These are phyloP conservation scores for Sphaceloma murrayae DNA, from an alignment of 2,329 filamentous ascomycete genomes.

Conservation along the genomic window DNA sequence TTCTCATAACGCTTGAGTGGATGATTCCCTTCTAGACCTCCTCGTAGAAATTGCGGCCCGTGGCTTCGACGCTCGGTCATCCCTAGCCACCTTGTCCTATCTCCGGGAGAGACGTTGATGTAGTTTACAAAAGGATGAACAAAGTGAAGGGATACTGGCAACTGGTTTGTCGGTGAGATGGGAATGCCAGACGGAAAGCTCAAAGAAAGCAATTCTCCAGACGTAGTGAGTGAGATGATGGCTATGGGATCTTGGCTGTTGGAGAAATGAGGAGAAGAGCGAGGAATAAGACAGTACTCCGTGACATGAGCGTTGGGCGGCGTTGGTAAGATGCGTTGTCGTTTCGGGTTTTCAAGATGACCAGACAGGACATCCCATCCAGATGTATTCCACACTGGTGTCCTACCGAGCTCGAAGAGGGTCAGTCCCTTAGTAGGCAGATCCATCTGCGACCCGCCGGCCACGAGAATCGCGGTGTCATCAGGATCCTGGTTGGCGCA, in stretches of 20 bases:
- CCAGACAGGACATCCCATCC: conserved; percentile 73
- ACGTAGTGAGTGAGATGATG: conserved; percentile 66
- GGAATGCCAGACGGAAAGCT: conserved; percentile 88
- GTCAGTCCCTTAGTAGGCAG: conserved; percentile 66
- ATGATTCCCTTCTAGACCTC: conserved; percentile 63
- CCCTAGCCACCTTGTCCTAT: conserved; percentile 75
- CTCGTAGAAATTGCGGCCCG: conserved; percentile 67
- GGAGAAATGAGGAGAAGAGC: conserved; percentile 71
- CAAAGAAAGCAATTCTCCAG: conserved; percentile 79
- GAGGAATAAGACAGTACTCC: conserved; percentile 76
- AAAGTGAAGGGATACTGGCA: conserved; percentile 78
- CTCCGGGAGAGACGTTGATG: conserved; percentile 61
- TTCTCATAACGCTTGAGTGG: conserved; percentile 69
- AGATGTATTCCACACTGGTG: conserved; percentile 83
- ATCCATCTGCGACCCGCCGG: conserved; percentile 64
- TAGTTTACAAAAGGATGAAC: conserved; percentile 81
- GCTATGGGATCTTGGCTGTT: conserved; percentile 88
- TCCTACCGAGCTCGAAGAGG: conserved; percentile 79
- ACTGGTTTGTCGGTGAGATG: conserved; percentile 83
- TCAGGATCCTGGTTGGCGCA: conserved; percentile 91
- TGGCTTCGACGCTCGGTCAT: conserved; percentile 76
- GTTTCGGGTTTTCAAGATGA: conserved; percentile 69
- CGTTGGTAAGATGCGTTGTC: conserved; percentile 60
- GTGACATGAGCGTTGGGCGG: conserved; percentile 68
- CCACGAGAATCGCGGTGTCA: conserved; percentile 79